Percentiles rank a stretch among this genome's conserved stretches.
Conservation (phyloP, 2,329 filamentous ascomycete genomes). For the Epichloe hybrida region DNA sequence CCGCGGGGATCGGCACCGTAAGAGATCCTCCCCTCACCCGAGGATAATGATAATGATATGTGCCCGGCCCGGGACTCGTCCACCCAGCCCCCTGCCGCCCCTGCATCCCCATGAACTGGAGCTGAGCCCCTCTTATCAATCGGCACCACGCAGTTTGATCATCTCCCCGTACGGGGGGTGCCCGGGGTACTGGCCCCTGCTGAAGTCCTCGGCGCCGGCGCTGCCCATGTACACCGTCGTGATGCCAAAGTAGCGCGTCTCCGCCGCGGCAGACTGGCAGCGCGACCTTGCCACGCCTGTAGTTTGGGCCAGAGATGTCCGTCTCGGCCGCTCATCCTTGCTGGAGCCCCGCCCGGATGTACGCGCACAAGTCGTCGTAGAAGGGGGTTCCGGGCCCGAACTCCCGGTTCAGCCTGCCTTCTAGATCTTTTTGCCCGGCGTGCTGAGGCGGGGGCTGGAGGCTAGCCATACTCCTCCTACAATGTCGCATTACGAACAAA, state of each 20-base stretch:
- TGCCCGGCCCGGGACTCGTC: too few relatives aligned
- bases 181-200: conserved; percentile 36
- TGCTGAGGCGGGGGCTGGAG: conserved; percentile 15
- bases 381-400: conserved; percentile 29
- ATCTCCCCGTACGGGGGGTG: conserved; percentile 40
- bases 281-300: conserved; percentile 32
- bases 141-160: conserved; percentile 41
- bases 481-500: conserved; percentile 26
- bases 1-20: too few relatives aligned
- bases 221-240: conserved; percentile 45
- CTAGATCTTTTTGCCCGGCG: conserved; percentile 32
- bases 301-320: conserved; percentile 30
- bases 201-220: conserved; percentile 25
- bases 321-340: conserved; percentile 34
- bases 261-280: conserved; percentile 22
- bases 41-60: too few relatives aligned
- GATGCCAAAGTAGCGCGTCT: conserved; percentile 39
- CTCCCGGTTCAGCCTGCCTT: conserved; percentile 26
- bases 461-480: conserved; percentile 10
- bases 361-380: conserved; percentile 28
- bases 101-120: conserved; percentile 40
- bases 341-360: conserved; percentile 24
- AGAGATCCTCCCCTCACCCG: too few relatives aligned
- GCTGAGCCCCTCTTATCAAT: conserved; percentile 27
- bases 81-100: conserved; percentile 18